phyloP scores from a whole-genome alignment of 208 protist genomes.

The Trypanosoma avium region DNA sequence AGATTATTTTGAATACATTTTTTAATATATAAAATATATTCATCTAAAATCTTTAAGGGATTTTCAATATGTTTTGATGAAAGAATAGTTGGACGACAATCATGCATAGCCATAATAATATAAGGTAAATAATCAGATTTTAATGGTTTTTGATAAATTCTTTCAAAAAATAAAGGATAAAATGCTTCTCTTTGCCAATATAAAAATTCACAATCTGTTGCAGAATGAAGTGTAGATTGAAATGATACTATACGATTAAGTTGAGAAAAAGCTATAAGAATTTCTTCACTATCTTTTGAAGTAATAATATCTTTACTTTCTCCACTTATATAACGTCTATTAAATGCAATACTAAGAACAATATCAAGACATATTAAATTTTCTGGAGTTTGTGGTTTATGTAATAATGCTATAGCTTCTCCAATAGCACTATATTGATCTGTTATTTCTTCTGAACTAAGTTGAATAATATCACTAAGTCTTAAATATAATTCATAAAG shows the following conservation, averaged over 20 bases:
- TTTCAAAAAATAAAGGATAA: slow-evolving; percentile 79
- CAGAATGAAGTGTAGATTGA: slow-evolving; percentile 37
- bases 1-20: slow-evolving; percentile 50
- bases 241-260: slow-evolving; percentile 71
- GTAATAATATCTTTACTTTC: slow-evolving; percentile 20
- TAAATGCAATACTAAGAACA: slow-evolving; percentile 57
- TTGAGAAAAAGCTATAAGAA: slow-evolving; percentile 61
- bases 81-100: slow-evolving; percentile 41
- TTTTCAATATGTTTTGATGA: slow-evolving; percentile 36
- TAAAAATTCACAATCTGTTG: slow-evolving; percentile 85
- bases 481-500: slow-evolving; percentile 48
- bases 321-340: slow-evolving; percentile 29
- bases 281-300: slow-evolving; percentile 50
- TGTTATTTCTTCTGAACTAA: slow-evolving; percentile 9
- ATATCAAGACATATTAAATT: slow-evolving; percentile 59
- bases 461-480: slow-evolving; percentile 20
- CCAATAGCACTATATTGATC: slow-evolving; percentile 67
- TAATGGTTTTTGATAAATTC: slow-evolving; percentile 72
- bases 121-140: slow-evolving; percentile 61
- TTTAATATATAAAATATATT: slow-evolving; percentile 63
- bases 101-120: slow-evolving; percentile 73
- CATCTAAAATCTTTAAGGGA: slow-evolving; percentile 33
- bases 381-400: slow-evolving; percentile 53
- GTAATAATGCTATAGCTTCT: slow-evolving; percentile 67
- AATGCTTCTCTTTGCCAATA: slow-evolving; percentile 88